Evolutionary conservation across 495 filamentous ascomycete species (phyloP), one percentile per base, ranked within the genome.

Genomic region (Hypomontagnella submonticulosa): DNA sequence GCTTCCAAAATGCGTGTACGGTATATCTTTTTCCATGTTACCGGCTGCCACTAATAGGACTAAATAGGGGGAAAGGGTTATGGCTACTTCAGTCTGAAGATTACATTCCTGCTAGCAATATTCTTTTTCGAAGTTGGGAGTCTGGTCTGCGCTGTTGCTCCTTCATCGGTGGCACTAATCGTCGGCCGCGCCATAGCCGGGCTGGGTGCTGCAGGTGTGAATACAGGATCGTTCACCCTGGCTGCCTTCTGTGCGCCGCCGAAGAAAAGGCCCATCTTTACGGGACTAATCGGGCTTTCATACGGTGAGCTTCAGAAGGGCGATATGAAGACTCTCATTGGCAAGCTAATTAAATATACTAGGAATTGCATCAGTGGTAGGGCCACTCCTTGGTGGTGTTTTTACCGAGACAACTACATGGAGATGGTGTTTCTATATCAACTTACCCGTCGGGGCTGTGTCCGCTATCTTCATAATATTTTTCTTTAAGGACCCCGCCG

Each of bases 131-230:
- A 48, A 15, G 12, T 48, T 15, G 44, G 44, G 3, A 32, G 20
- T 4, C 20, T 27, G 2, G 65, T 87, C 37, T 87, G 85, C 55
- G 85, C 76, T 55, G 80, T 77, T 6, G 84, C 85, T 1, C 85
- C 84, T 0, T 82, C 73, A 48, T 84, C 81, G n/a, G 64, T 70
- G 4, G 77, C 80, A 9, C 71, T 87, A 13, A 87, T 88, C 53
- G 64, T 84, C 15, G 84, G 85, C 1, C 79, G 85, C 19, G 83
- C 83, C 38, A 74, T 88, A 12, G 84, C 84, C 19, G 85, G 85
- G 7, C 32, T 81, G 30, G 84, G 81, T 2, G 76, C 75, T 9
- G 79, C 78, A n/a, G 79, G 79, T 9, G 69, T 81, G 13, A 71
- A 72, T 7, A 74, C 75, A 0, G 79, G 79, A 0, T 60, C 61